phyloP scores from a whole-genome alignment of 169 alveolate species.

The Miamiensis avidus region DNA sequence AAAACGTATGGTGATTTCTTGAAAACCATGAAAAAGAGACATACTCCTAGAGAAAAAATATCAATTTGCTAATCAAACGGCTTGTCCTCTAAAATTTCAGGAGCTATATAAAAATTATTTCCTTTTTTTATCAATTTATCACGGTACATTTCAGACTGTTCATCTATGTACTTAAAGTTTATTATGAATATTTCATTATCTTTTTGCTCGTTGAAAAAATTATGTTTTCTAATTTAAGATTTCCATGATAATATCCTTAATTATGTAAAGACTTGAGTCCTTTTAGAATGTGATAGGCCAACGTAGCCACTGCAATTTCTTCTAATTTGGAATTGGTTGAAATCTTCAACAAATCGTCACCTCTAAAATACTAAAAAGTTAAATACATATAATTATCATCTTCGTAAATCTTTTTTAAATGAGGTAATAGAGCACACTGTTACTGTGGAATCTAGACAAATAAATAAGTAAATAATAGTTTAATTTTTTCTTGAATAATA shows the following conservation, averaged over 20 bases:
- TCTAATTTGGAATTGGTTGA: not conserved
- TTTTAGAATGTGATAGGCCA: conserved; percentile 23
- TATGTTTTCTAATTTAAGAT: conserved; percentile 20
- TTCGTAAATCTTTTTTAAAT: conserved; percentile 21
- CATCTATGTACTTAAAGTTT: conserved; percentile 11
- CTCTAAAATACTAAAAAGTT: conserved; percentile 17
- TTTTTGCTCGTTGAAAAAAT: conserved; percentile 6
- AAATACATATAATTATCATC: conserved; percentile 22
- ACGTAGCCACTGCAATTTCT: conserved; percentile 23
- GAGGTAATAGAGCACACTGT: not conserved
- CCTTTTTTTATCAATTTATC: conserved; percentile 20
- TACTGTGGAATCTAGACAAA: not conserved
- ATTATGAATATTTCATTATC: conserved; percentile 21
- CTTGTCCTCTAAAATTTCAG: conserved; percentile 5
- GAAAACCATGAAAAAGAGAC: conserved; percentile 21
- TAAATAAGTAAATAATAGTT: too few species aligned
- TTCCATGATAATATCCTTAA: conserved; percentile 16
- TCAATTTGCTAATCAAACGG: conserved; percentile 19
- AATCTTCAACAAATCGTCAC: conserved; percentile 16
- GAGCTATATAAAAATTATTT: conserved; percentile 11
- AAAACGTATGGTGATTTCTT: conserved; percentile 14
- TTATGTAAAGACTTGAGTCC: conserved; percentile 9
- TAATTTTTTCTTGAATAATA: too few species aligned
- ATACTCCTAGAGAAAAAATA: conserved; percentile 30
- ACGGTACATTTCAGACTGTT: conserved; percentile 10